phyloP scores from a whole-genome alignment of 805 yeast species.

The Pichia membranifaciens region DNA sequence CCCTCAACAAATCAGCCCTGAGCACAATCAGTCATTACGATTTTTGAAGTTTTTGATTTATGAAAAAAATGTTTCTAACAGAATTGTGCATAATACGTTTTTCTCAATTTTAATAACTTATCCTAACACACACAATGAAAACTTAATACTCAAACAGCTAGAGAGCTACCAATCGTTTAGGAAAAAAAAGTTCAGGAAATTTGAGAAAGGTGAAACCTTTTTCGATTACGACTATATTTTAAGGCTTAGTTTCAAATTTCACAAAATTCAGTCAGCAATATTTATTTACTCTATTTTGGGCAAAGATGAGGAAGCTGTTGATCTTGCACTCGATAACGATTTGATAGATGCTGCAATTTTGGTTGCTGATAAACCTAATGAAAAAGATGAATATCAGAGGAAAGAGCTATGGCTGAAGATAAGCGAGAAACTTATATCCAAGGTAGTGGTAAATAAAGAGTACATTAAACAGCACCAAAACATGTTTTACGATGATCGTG shows the following conservation, averaged over 20 bases:
- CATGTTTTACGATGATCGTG: slow-evolving; percentile 14
- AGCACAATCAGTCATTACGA: slow-evolving; percentile 58
- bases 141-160: slow-evolving; percentile 44
- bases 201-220: slow-evolving; percentile 27
- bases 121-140: slow-evolving; percentile 38
- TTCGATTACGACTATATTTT: slow-evolving; percentile 73
- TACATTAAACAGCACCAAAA: slow-evolving; percentile 20
- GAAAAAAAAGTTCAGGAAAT: slow-evolving; percentile 7
- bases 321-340: slow-evolving; percentile 59
- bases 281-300: slow-evolving; percentile 62
- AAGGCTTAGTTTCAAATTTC: slow-evolving; percentile 59
- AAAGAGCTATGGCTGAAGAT: slow-evolving; percentile 73
- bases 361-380: slow-evolving; percentile 48
- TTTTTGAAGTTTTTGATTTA: slow-evolving; percentile 54
- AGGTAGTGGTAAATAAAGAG: slow-evolving; percentile 27
- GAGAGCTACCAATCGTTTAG: slow-evolving; percentile 28
- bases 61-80: slow-evolving; percentile 38
- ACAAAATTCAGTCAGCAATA: slow-evolving; percentile 61
- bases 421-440: slow-evolving; percentile 41
- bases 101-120: slow-evolving; percentile 59
- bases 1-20: slow-evolving; percentile 31
- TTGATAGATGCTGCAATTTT: slow-evolving; percentile 52
- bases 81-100: slow-evolving; percentile 60
- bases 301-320: slow-evolving; percentile 75
- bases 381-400: slow-evolving; percentile 36